phyloP scores from a whole-genome alignment of 371 early-diverging fungal genomes.

The Syncephalastrum sp. region DNA sequence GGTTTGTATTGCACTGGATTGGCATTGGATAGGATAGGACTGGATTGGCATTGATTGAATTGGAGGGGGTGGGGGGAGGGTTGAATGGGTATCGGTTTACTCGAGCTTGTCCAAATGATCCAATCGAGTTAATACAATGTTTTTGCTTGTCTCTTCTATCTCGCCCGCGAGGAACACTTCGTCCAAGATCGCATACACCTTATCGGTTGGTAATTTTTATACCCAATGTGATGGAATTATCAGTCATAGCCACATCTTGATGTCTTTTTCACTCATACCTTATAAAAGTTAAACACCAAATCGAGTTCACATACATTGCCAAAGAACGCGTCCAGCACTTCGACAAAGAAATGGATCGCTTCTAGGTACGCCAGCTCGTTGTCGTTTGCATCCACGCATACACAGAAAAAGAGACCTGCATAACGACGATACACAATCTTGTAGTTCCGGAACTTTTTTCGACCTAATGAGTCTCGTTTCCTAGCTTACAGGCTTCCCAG shows the following conservation, averaged over 20 bases:
- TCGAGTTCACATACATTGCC: conserved; percentile 98
- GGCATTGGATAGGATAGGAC: too few relatives aligned
- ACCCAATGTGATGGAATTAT: too few relatives aligned
- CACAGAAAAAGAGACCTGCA: conserved; percentile 96
- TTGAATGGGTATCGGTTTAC: conserved; percentile 30
- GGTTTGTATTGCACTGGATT: too few relatives aligned
- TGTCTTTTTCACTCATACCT: conserved; percentile 45
- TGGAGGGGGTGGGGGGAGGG: conserved; percentile 1
- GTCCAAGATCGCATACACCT: conserved; percentile 96
- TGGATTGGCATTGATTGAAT: too few relatives aligned
- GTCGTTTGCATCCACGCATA: conserved; percentile 96
- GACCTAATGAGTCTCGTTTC: background rate
- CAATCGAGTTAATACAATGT: conserved; percentile 68
- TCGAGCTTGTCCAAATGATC: conserved; percentile 80
- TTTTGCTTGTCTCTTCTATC: conserved; percentile 94
- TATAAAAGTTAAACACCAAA: conserved; percentile 96
- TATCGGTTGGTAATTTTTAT: background rate
- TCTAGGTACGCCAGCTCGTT: conserved; percentile 94
- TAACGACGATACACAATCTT: conserved; percentile 97
- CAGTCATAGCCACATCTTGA: too few relatives aligned
- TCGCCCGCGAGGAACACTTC: conserved; percentile 98
- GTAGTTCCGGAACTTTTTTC: conserved; percentile 81
- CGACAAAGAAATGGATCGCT: conserved; percentile 97
- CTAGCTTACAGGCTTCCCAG: background rate
- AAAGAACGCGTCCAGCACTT: conserved; percentile 96